These are phyloP conservation scores for Echinosophora koreensis DNA, from an alignment of 306 rosid genomes.

Conservation along the genomic window DNA sequence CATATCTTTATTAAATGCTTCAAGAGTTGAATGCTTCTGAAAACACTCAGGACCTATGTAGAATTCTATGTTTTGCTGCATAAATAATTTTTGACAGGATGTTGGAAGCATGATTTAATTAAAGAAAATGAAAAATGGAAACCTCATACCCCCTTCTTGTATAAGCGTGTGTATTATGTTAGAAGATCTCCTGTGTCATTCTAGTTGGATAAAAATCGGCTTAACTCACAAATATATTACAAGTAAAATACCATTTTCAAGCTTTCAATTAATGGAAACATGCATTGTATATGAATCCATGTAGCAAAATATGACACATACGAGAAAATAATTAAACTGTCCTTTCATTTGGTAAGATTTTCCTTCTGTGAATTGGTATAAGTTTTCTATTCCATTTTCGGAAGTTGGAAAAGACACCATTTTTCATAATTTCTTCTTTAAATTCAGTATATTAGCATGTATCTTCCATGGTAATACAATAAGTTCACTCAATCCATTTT, in stretches of 20 bases:
- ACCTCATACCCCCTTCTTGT: neutral
- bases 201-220: neutral
- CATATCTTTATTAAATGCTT: slow-evolving; percentile 14
- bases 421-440: neutral
- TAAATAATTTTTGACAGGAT: too few relatives aligned
- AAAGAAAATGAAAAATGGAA: neutral
- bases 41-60: neutral
- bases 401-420: neutral
- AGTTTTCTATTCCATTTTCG: neutral
- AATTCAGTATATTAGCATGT: neutral
- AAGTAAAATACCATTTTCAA: neutral
- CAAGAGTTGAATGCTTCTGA: neutral
- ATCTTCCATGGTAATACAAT: neutral
- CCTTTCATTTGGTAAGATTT: neutral
- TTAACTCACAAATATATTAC: neutral
- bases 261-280: neutral
- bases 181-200: neutral
- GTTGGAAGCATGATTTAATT: too few relatives aligned
- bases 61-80: too few relatives aligned
- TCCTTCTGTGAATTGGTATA: neutral
- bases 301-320: neutral
- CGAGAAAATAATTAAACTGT: neutral
- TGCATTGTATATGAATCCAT: neutral
- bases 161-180: neutral
- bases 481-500: slow-evolving; percentile 9